Evolutionary conservation across 2,329 filamentous ascomycete species (phyloP).

Genomic region (Helotiales sp.): DNA sequence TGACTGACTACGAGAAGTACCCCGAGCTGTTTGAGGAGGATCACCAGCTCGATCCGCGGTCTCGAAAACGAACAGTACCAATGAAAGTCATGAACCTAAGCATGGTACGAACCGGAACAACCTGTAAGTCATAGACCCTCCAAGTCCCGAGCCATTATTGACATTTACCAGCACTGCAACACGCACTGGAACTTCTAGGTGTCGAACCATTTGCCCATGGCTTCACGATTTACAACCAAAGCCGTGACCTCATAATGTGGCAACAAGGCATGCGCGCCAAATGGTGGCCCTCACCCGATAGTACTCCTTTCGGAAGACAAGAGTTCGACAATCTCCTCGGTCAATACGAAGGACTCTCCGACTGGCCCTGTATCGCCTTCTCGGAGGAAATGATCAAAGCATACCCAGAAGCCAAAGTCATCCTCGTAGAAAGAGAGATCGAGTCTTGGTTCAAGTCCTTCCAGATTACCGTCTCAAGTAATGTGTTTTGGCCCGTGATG

Average conservation of each 20-base stretch:
- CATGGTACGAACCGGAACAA: slow-evolving; percentile 1
- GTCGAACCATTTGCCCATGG: neutral
- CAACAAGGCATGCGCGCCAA: neutral
- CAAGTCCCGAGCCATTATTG: neutral
- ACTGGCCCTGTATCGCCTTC: neutral
- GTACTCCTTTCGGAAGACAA: neutral
- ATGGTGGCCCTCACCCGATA: neutral
- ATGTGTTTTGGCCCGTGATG: neutral
- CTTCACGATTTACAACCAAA: neutral
- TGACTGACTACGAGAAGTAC: neutral
- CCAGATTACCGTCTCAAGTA: neutral
- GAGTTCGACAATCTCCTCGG: neutral
- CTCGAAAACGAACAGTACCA: neutral
- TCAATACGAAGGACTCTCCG: neutral
- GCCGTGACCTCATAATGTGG: neutral
- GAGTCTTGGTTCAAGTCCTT: neutral
- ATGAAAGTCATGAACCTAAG: neutral
- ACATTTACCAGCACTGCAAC: neutral
- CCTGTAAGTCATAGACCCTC: neutral
- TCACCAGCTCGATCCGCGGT: neutral
- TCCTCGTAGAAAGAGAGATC: neutral
- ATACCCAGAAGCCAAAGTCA: neutral
- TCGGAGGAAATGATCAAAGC: neutral
- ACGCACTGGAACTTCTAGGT: neutral
- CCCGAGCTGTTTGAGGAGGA: neutral